A percentile compares a stretch with the other conserved stretches of the same genome.
Evolutionary conservation across 2,329 filamentous ascomycete genomes (phyloP).

Genomic region (Blumeriella jaapii): DNA sequence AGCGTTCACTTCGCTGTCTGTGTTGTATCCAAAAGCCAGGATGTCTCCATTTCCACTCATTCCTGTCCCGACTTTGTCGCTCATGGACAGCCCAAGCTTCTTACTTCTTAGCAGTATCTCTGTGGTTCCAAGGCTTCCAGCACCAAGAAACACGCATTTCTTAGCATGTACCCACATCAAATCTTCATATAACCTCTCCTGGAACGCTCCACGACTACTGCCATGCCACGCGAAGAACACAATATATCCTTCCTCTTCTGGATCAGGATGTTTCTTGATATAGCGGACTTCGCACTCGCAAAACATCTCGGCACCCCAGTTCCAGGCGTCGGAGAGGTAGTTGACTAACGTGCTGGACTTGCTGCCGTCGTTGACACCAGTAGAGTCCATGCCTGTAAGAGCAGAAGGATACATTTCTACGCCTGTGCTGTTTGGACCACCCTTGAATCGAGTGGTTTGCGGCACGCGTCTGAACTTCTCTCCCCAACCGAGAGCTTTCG

Average conservation of each 20-base stretch:
- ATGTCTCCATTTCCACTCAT: constrained; percentile 60
- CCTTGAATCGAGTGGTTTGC: constrained; percentile 52
- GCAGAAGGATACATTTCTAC: constrained; percentile 50
- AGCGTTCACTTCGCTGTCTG: constrained; percentile 42
- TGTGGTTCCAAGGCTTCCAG: constrained; percentile 52
- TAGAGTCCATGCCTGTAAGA: constrained; percentile 49
- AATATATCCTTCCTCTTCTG: constrained; percentile 42
- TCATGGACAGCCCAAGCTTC: constrained; percentile 45
- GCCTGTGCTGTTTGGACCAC: constrained; percentile 50
- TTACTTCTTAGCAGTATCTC: constrained; percentile 53
- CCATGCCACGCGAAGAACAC: constrained; percentile 56
- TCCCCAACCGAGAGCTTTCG: constrained; percentile 36
- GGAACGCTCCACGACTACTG: constrained; percentile 42
- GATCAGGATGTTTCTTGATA: constrained; percentile 39
- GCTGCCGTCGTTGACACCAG: constrained; percentile 55
- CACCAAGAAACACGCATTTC: constrained; percentile 54
- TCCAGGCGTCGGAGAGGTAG: constrained; percentile 59
- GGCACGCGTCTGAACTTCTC: constrained; percentile 43
- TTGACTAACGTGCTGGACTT: constrained; percentile 56
- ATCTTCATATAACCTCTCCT: constrained; percentile 42
- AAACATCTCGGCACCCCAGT: constrained; percentile 61
- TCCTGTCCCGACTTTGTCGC: constrained; percentile 42
- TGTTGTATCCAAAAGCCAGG: constrained; percentile 53
- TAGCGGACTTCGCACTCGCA: constrained; percentile 57
- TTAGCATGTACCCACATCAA: constrained; percentile 57